Base-by-base conservation (phyloP, 1,139 yeast genomes). In the Blastobotrys capitulatus region DNA sequence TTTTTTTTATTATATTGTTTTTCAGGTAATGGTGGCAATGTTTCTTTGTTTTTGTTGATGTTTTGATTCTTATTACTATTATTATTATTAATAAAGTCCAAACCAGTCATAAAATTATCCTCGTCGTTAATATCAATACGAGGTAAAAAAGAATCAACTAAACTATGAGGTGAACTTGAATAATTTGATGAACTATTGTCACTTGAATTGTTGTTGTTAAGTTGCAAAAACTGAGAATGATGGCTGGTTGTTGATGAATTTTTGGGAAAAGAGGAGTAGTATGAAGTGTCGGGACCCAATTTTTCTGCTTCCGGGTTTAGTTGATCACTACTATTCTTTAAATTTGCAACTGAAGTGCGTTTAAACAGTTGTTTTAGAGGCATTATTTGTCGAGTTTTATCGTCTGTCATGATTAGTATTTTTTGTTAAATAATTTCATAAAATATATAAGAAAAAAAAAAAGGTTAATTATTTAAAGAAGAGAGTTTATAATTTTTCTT, bases 261-360 rank as follows among this genome's bases (percentile, higher is more conserved):
- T 36, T 43, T 43, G 40, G 46, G 46, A 43, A 43, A 43, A 25
- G 46, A 43, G 41, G 46, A 43, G 46, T 43, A 20, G 41, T 43
- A 43, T 18, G 46, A 43, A 18, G 46, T 43, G 29, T 43, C 46
- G 36, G 46, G 36, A 7, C 36, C 41, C 19, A 20, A 20, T n/a
- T 29, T 36, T 16, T 41, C 45, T 19, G 18, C 42, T 27, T 37
- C 47, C 46, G 39, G 22, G 12, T 15, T n/a, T 31, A 26, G 47
- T 31, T 37, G 40, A 8, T 16, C 18, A 35, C 9, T 13, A 10
- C n/a, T 13, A 19, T 15, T 12, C 18, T 34, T 38, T 13, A 44
- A 42, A 38, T 44, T 44, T 6, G 48, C 43, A 32, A 19, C 25
- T 9, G 48, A 44, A 38, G 29, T 39, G 37, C 48, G 48, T 39